Evolutionary conservation across 768 basidiomycete species (phyloP).

Genomic region (Suillus brevipes): DNA sequence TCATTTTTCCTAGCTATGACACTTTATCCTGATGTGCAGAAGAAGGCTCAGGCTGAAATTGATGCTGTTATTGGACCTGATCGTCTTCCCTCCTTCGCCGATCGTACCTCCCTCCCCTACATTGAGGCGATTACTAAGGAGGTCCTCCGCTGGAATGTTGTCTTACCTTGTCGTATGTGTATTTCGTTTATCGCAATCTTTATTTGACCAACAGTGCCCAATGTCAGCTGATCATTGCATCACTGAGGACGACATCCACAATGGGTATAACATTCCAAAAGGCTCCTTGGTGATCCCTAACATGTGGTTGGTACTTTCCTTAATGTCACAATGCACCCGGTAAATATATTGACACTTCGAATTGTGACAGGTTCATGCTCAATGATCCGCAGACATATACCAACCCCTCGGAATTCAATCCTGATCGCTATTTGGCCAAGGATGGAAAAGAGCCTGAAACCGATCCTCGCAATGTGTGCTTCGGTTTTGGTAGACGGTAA

Average conservation of each 20-base stretch:
- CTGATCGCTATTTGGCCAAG: slow-evolving; percentile 33
- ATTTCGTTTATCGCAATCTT: slow-evolving; percentile 41
- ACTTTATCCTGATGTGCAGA: slow-evolving; percentile 25
- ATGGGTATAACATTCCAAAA: slow-evolving; percentile 23
- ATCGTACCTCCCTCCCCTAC: slow-evolving; percentile 26
- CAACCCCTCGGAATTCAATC: slow-evolving; percentile 32
- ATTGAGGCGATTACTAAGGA: slow-evolving; percentile 27
- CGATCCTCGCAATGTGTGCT: slow-evolving; percentile 19
- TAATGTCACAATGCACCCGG: neutral
- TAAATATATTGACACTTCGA: neutral
- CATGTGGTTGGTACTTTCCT: slow-evolving; percentile 22
- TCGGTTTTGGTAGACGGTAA: slow-evolving; percentile 34
- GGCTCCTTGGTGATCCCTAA: slow-evolving; percentile 27
- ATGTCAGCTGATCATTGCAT: slow-evolving; percentile 15
- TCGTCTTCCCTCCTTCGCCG: slow-evolving; percentile 21
- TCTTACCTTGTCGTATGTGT: slow-evolving; percentile 17
- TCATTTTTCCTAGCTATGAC: slow-evolving; percentile 28
- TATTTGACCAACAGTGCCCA: slow-evolving; percentile 27
- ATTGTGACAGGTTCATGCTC: slow-evolving; percentile 46
- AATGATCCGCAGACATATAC: slow-evolving; percentile 45
- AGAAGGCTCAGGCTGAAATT: slow-evolving; percentile 26
- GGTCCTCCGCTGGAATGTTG: slow-evolving; percentile 25
- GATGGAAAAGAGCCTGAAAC: slow-evolving; percentile 18
- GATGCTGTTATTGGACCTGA: slow-evolving; percentile 25
- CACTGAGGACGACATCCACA: slow-evolving; percentile 20